phyloP scores from a whole-genome alignment of 139 green algal genomes.

The Marvania coccoides region DNA sequence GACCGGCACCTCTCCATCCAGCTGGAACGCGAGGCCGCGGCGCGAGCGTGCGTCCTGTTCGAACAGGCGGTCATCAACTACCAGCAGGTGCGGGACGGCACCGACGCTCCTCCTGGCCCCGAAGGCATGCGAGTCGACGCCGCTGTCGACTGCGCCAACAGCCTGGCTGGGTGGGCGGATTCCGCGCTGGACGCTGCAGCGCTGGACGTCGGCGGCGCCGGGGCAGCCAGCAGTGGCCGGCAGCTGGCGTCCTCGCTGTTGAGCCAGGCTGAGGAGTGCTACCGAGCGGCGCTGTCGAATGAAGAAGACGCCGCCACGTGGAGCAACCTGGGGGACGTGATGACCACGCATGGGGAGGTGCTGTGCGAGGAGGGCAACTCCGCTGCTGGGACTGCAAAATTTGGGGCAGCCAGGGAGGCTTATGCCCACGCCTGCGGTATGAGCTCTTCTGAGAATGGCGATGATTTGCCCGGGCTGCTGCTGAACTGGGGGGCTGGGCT shows the following conservation, averaged over 20 bases:
- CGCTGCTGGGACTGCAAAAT: not conserved
- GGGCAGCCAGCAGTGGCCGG: not conserved
- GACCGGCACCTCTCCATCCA: constrained; percentile 22
- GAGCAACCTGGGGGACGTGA: constrained; percentile 53
- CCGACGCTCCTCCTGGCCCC: not conserved
- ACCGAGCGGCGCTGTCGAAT: constrained; percentile 32
- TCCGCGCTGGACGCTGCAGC: not conserved
- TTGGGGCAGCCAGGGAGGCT: constrained; percentile 9
- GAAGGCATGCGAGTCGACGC: constrained; percentile 23
- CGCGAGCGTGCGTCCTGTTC: constrained; percentile 24
- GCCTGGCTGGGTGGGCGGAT: constrained; percentile 35
- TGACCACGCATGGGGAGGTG: constrained; percentile 39
- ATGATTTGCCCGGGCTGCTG: constrained; percentile 60
- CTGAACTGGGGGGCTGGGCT: constrained; percentile 71
- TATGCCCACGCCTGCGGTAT: constrained; percentile 27
- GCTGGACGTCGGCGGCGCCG: not conserved
- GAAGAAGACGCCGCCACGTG: constrained; percentile 55
- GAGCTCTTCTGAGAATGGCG: constrained; percentile 24
- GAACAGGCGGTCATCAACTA: constrained; percentile 30
- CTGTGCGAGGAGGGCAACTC: constrained; percentile 2
- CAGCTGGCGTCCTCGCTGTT: constrained; percentile 9
- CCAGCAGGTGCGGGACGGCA: constrained; percentile 23
- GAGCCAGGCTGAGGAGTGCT: constrained; percentile 22
- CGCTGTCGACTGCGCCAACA: constrained; percentile 44
- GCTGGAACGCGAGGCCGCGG: constrained; percentile 1